A percentile compares a stretch with the other conserved stretches of the same genome.
phyloP scores from a whole-genome alignment of 2,329 filamentous ascomycete species.

The Exophiala alcalophila region DNA sequence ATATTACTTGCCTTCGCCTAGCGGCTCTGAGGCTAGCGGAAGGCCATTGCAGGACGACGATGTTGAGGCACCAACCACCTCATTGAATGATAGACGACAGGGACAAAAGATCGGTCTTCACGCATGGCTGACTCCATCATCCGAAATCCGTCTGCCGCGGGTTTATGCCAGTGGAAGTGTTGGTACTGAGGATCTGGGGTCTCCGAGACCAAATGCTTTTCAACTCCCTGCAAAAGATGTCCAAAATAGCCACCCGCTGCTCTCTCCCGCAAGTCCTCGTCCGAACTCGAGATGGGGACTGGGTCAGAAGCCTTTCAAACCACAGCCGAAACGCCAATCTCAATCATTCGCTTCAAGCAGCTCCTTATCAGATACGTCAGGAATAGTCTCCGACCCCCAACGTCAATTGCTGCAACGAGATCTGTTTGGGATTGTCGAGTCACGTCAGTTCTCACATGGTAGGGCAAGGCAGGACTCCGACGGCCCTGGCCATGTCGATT shows the following conservation, averaged over 20 bases:
- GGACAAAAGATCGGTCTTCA: slow-evolving; percentile 8
- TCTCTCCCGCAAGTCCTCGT: slow-evolving; percentile 6
- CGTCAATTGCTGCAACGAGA: no score
- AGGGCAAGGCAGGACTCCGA: no score
- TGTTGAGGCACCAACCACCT: no score
- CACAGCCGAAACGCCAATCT: slow-evolving; percentile 19
- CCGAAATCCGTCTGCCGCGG: slow-evolving; percentile 1
- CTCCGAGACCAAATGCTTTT: no score
- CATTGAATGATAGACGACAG: no score
- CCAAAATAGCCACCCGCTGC: neutral
- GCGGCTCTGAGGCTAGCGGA: neutral
- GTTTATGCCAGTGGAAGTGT: no score
- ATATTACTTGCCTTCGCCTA: slow-evolving; percentile 3
- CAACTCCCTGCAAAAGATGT: no score
- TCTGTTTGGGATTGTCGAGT: no score
- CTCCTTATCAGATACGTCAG: no score
- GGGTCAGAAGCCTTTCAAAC: slow-evolving; percentile 20
- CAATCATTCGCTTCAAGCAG: neutral
- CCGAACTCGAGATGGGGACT: slow-evolving; percentile 12
- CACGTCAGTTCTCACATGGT: no score
- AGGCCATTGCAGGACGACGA: neutral
- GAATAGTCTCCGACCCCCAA: no score
- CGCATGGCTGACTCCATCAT: slow-evolving; percentile 15
- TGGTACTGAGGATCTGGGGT: neutral
- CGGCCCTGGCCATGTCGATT: no score